Conservation (phyloP, 371 early-diverging fungal genomes). For the Rhizopus delemar region DNA sequence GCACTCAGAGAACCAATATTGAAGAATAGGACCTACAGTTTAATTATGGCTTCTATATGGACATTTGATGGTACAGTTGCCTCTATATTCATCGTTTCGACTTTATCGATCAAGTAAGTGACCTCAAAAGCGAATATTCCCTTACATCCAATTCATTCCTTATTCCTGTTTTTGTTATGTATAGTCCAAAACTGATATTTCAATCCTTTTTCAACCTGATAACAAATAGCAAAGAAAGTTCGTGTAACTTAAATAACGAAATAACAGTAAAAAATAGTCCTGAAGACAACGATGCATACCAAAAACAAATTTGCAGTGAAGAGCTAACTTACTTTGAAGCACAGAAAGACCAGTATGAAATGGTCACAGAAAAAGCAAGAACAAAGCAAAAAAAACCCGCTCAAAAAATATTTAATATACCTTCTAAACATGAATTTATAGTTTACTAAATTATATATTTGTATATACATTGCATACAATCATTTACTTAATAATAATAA, state of each 20-base stretch:
- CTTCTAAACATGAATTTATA: too few relatives aligned
- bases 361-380: background rate
- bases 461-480: too few relatives aligned
- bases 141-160: background rate
- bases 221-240: background rate
- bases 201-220: background rate
- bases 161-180: background rate
- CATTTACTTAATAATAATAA: too few relatives aligned
- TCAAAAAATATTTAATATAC: background rate
- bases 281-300: too few relatives aligned
- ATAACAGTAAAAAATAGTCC: background rate
- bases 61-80: slow-evolving; percentile 23
- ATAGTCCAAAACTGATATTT: background rate
- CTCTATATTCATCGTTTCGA: slow-evolving; percentile 10
- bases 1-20: slow-evolving; percentile 8
- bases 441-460: too few relatives aligned
- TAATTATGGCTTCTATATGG: slow-evolving; percentile 17
- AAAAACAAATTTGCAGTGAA: background rate
- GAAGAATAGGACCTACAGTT: slow-evolving; percentile 1
- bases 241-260: background rate
- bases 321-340: background rate
- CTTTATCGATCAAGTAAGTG: slow-evolving; percentile 19
- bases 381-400: background rate
- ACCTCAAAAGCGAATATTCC: background rate
- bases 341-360: background rate